Evolutionary conservation across 2,329 filamentous ascomycete genomes (phyloP).

Genomic region (Meredithiella fracta): DNA sequence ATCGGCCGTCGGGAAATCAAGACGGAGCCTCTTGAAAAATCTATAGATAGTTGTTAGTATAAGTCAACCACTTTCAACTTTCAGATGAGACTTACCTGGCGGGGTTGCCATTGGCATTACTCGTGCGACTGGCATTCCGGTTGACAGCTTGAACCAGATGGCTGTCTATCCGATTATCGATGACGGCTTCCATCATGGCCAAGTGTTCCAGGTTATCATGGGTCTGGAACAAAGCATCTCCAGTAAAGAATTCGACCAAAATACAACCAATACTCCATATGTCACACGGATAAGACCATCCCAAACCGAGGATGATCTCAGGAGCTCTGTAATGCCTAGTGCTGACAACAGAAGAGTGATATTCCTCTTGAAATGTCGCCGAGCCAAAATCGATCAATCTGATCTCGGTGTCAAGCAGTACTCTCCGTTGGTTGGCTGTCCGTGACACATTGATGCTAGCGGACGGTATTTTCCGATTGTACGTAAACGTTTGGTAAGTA

Average conservation of each 20-base stretch:
- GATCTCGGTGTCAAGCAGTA: conserved; percentile 53
- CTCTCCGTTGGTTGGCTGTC: conserved; percentile 45
- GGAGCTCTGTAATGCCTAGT: conserved; percentile 54
- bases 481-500: conserved; percentile 53
- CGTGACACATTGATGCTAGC: conserved; percentile 44
- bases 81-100: conserved; percentile 38
- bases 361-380: conserved; percentile 56
- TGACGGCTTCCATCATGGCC: conserved; percentile 61
- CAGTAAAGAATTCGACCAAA: conserved; percentile 55
- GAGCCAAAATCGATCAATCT: conserved; percentile 56
- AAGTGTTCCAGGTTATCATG: conserved; percentile 57
- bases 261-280: conserved; percentile 63
- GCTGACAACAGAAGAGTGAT: conserved; percentile 55
- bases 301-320: conserved; percentile 53
- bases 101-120: conserved; percentile 41
- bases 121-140: conserved; percentile 34
- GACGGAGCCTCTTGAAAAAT: conserved; percentile 48
- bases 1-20: conserved; percentile 48
- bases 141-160: conserved; percentile 41
- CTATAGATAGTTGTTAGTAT: conserved; percentile 22
- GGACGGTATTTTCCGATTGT: conserved; percentile 52
- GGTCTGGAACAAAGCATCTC: conserved; percentile 55
- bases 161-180: conserved; percentile 40
- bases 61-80: not conserved
- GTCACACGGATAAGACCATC: conserved; percentile 56